Evolutionary conservation across 2,329 filamentous ascomycete genomes (phyloP).

Genomic region (Pyrenochaeta sp.): DNA sequence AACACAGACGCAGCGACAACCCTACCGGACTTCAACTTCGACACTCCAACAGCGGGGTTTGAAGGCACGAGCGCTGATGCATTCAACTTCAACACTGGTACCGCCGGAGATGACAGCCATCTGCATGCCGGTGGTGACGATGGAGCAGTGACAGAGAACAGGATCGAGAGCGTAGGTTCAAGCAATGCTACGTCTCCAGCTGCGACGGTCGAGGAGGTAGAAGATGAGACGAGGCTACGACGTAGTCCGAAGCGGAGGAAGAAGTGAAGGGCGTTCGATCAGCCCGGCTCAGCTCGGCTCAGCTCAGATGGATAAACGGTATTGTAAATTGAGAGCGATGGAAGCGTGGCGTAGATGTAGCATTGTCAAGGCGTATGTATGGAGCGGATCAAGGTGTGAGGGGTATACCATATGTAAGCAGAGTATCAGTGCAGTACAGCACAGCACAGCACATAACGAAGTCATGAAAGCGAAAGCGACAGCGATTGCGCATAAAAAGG

Average conservation of each 20-base stretch:
- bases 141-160: slow-evolving; percentile 17
- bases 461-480: slow-evolving; percentile 2
- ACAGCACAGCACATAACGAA: not conserved
- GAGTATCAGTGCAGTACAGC: no score
- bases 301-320: not conserved
- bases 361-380: not conserved
- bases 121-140: slow-evolving; percentile 20
- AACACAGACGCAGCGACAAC: slow-evolving; percentile 1
- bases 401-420: no score
- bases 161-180: slow-evolving; percentile 54
- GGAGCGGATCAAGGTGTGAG: no score
- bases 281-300: no score
- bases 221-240: slow-evolving; percentile 37
- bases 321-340: not conserved
- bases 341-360: not conserved
- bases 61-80: slow-evolving; percentile 11
- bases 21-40: slow-evolving; percentile 40
- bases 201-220: slow-evolving; percentile 46
- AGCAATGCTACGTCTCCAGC: slow-evolving; percentile 49
- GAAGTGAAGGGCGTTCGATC: slow-evolving; percentile 21
- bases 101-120: not conserved
- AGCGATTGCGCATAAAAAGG: not conserved
- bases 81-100: slow-evolving; percentile 9
- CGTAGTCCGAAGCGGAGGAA: slow-evolving; percentile 43
- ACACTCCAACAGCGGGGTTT: slow-evolving; percentile 17